Evolutionary conservation across 2,329 filamentous ascomycete genomes (phyloP).

Genomic region (Nannizziopsis barbatae): DNA sequence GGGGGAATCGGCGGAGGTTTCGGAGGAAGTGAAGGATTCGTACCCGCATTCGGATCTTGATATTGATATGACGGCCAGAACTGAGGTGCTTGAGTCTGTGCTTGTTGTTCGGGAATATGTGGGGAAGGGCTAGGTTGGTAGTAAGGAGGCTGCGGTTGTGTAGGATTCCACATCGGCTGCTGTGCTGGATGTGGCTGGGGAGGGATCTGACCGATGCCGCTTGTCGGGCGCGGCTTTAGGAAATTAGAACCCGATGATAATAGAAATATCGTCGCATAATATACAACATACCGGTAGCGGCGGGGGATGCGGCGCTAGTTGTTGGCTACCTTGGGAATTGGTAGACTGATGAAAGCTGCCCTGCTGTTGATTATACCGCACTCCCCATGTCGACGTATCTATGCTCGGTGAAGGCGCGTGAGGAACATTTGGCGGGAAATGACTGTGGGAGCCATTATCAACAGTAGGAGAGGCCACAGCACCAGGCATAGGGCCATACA

Average conservation of each 20-base stretch:
- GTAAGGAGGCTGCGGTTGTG: conserved; percentile 12
- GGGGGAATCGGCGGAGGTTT: conserved; percentile 35
- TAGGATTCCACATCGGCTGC: conserved; percentile 8
- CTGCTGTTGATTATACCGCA: conserved; percentile 29
- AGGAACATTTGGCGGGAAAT: conserved; percentile 4
- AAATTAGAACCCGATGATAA: background rate
- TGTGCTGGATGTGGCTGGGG: conserved; percentile 16
- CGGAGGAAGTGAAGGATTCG: conserved; percentile 23
- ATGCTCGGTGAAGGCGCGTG: conserved; percentile 9
- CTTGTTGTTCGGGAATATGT: conserved; percentile 9
- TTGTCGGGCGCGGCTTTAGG: conserved; percentile 29
- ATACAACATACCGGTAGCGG: conserved; percentile 28
- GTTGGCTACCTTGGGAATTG: conserved; percentile 14
- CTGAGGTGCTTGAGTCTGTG: conserved; percentile 14
- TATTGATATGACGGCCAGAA: conserved; percentile 19
- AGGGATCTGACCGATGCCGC: conserved; percentile 21
- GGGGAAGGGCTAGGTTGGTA: conserved; percentile 12
- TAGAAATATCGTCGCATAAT: background rate
- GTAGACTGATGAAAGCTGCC: conserved; percentile 13
- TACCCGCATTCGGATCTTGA: conserved; percentile 19
- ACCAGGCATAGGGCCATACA: conserved; percentile 28
- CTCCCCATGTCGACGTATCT: conserved; percentile 35
- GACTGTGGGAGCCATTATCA: conserved; percentile 15
- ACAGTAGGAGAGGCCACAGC: conserved; percentile 12
- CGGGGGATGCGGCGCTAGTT: conserved; percentile 22